Evolutionary conservation across 805 yeast species (phyloP).

Genomic region (Starmerella roubikii): DNA sequence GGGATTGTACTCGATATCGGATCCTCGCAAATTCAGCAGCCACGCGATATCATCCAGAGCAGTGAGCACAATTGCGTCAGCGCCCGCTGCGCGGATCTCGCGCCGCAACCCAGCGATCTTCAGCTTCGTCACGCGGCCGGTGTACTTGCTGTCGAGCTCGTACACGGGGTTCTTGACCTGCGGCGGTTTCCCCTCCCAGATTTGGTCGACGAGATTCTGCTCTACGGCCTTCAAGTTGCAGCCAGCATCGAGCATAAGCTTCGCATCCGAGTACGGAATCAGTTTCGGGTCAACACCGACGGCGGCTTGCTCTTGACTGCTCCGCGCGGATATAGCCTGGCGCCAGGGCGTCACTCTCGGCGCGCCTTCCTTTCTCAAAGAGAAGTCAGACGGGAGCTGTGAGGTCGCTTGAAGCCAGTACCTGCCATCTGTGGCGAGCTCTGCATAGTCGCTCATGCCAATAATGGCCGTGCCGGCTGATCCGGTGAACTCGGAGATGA

Average conservation of each 20-base stretch:
- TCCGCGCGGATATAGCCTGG: constrained; percentile 54
- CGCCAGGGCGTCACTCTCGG: constrained; percentile 67
- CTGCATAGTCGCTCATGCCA: constrained; percentile 48
- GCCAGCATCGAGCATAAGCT: constrained; percentile 22
- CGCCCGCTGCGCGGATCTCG: constrained; percentile 21
- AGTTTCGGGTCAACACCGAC: constrained; percentile 78
- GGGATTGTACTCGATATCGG: constrained; percentile 74
- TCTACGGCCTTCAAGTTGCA: constrained; percentile 39
- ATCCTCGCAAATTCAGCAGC: constrained; percentile 73
- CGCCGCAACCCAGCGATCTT: constrained; percentile 39
- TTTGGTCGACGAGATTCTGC: constrained; percentile 55
- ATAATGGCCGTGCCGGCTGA: constrained; percentile 88
- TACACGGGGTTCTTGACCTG: constrained; percentile 40
- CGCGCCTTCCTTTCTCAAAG: constrained; percentile 62
- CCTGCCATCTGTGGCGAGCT: constrained; percentile 84
- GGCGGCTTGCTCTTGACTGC: constrained; percentile 34
- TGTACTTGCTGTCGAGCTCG: constrained; percentile 37
- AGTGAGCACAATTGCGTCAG: constrained; percentile 42
- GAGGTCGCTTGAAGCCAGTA: constrained; percentile 82
- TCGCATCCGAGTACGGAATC: constrained; percentile 32
- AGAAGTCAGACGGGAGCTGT: constrained; percentile 72
- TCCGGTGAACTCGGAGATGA: constrained; percentile 76
- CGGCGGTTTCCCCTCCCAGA: constrained; percentile 67
- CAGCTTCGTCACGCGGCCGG: constrained; percentile 50
- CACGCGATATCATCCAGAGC: constrained; percentile 84